Evolutionary conservation across 495 filamentous ascomycete species (phyloP).

Genomic region (Stereocaulon alpinum): DNA sequence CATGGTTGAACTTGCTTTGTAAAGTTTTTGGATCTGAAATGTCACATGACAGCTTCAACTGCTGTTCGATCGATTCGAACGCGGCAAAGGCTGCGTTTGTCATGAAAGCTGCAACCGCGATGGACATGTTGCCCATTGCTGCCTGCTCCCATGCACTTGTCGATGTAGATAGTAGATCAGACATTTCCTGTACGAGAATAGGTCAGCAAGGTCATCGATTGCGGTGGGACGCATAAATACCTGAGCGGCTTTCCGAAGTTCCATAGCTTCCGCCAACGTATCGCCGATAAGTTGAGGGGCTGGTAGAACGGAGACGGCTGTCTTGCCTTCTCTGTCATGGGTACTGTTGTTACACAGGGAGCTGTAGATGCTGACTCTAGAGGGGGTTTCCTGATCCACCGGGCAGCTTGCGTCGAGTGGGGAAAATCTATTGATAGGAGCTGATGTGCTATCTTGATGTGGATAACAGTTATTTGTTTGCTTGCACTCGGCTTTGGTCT

Average conservation of each 20-base stretch:
- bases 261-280: slow-evolving; percentile 16
- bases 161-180: slow-evolving; percentile 1
- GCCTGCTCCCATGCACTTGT: slow-evolving; percentile 18
- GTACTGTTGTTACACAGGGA: not conserved
- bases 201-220: not conserved
- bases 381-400: not conserved
- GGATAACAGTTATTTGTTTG: not conserved
- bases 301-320: not conserved
- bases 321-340: not conserved
- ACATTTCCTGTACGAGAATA: slow-evolving; percentile 15
- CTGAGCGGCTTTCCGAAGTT: slow-evolving; percentile 14
- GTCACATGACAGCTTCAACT: slow-evolving; percentile 12
- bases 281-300: slow-evolving; percentile 15
- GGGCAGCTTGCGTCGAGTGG: not conserved
- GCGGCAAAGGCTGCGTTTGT: slow-evolving; percentile 17
- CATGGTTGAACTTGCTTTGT: not conserved
- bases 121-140: slow-evolving; percentile 11
- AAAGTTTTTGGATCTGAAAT: slow-evolving; percentile 13
- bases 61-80: slow-evolving; percentile 18
- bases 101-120: slow-evolving; percentile 17
- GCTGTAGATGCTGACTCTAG: not conserved
- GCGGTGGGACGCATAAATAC: slow-evolving; percentile 9
- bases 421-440: not conserved
- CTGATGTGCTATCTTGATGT: not conserved
- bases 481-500: slow-evolving; percentile 12